phyloP scores from a whole-genome alignment of 2,329 filamentous ascomycete genomes.

The Calonectria leucothoes region DNA sequence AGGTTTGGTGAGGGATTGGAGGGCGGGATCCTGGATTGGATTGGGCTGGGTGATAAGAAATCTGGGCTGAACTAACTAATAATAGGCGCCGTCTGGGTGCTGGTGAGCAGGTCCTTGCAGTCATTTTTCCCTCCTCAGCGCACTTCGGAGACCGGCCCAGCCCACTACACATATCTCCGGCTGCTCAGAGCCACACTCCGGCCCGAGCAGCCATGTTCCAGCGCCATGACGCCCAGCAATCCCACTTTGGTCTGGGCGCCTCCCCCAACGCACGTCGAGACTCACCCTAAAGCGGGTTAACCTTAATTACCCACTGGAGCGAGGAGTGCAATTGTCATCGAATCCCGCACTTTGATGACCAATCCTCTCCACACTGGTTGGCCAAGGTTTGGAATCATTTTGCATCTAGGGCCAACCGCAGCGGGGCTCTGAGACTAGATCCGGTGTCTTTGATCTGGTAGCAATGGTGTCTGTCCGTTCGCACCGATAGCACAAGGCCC shows the following conservation, averaged over 20 bases:
- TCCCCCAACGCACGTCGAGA: not conserved
- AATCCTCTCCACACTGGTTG: not conserved
- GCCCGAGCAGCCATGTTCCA: not conserved
- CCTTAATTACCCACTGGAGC: not conserved
- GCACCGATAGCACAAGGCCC: not conserved
- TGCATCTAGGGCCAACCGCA: not conserved
- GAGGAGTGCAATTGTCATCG: not conserved
- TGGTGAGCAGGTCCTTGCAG: not conserved
- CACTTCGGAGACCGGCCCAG: not conserved
- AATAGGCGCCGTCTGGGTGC: not conserved
- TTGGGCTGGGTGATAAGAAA: conserved; percentile 6
- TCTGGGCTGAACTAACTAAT: not conserved
- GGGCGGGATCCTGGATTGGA: not conserved
- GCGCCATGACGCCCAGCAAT: not conserved
- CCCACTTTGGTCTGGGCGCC: not conserved
- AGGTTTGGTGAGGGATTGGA: not conserved
- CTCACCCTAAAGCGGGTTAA: not conserved
- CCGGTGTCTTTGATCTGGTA: not conserved
- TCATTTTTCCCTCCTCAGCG: not conserved
- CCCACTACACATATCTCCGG: not conserved
- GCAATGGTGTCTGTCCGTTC: not conserved
- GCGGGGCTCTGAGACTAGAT: not conserved
- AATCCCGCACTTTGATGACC: not conserved
- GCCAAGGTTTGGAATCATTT: conserved; percentile 4
- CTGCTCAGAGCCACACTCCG: not conserved